Evolutionary conservation across 2,329 filamentous ascomycete genomes (phyloP).

Genomic region (Talaromyces piceae): DNA sequence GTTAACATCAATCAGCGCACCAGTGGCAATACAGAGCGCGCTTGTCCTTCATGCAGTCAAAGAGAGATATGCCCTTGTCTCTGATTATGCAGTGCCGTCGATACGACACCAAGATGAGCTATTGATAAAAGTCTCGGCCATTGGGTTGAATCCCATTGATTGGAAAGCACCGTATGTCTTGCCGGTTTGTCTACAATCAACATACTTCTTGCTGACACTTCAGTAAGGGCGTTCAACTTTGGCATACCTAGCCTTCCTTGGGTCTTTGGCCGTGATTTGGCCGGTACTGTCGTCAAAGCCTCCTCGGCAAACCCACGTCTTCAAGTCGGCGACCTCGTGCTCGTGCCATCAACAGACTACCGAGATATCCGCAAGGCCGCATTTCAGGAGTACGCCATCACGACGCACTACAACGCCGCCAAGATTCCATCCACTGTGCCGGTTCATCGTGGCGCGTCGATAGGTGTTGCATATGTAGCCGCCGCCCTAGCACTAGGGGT

Average conservation of each 20-base stretch:
- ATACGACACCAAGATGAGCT: constrained; percentile 46
- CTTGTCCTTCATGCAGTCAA: constrained; percentile 45
- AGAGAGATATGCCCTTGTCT: constrained; percentile 43
- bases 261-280: constrained; percentile 62
- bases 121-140: constrained; percentile 55
- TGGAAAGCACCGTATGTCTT: constrained; percentile 61
- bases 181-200: neutral
- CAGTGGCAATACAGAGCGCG: constrained; percentile 18
- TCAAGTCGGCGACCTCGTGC: constrained; percentile 47
- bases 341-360: constrained; percentile 59
- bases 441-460: constrained; percentile 51
- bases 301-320: constrained; percentile 42
- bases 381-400: constrained; percentile 62
- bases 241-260: constrained; percentile 61
- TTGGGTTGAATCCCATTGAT: constrained; percentile 70
- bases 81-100: constrained; percentile 41
- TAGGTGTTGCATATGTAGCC: constrained; percentile 66
- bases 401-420: constrained; percentile 58
- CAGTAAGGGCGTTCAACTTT: constrained; percentile 59
- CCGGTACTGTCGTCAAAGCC: constrained; percentile 53
- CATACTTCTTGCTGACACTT: neutral
- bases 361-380: constrained; percentile 64
- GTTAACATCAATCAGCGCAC: neutral
- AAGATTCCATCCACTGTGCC: constrained; percentile 50
- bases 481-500: constrained; percentile 60